A percentile compares a stretch with the other conserved stretches of the same genome.
Evolutionary conservation across 2,329 filamentous ascomycete genomes (phyloP).

Genomic region (Escovopsis sp.): DNA sequence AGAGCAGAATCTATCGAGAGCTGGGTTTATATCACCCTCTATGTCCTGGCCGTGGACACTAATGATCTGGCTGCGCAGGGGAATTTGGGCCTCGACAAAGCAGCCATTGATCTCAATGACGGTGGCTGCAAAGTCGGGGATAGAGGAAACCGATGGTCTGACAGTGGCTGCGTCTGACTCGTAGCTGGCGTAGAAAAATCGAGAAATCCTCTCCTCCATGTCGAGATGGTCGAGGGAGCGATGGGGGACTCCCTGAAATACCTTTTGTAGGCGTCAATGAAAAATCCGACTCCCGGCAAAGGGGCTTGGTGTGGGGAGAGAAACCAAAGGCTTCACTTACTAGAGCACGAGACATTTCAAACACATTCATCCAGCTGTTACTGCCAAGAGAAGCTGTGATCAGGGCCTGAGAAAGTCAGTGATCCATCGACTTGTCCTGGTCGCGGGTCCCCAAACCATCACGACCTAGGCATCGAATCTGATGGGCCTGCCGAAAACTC

Average conservation of each 20-base stretch:
- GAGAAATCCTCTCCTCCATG: slow-evolving; percentile 6
- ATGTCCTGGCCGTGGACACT: neutral
- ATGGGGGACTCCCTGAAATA: slow-evolving; percentile 4
- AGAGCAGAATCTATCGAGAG: slow-evolving; percentile 3
- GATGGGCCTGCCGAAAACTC: neutral
- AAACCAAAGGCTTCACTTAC: neutral
- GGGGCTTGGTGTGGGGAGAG: too few relatives aligned
- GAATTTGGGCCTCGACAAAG: slow-evolving; percentile 5
- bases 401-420: slow-evolving; percentile 1
- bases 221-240: slow-evolving; percentile 2
- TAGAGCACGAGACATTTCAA: slow-evolving; percentile 4
- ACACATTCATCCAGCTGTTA: slow-evolving; percentile 2
- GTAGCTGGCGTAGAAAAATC: slow-evolving; percentile 4
- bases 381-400: slow-evolving; percentile 1
- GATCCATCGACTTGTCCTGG: too few relatives aligned
- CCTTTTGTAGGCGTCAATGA: neutral
- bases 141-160: slow-evolving; percentile 3
- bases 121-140: slow-evolving; percentile 4
- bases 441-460: too few relatives aligned
- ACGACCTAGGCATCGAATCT: too few relatives aligned
- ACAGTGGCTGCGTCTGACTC: neutral
- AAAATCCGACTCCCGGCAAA: neutral
- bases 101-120: slow-evolving; percentile 5
- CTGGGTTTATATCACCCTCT: neutral
- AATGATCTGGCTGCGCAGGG: slow-evolving; percentile 4